Evolutionary conservation across 2,329 filamentous ascomycete species (phyloP).

Genomic region (Epichloe gansuensis): DNA sequence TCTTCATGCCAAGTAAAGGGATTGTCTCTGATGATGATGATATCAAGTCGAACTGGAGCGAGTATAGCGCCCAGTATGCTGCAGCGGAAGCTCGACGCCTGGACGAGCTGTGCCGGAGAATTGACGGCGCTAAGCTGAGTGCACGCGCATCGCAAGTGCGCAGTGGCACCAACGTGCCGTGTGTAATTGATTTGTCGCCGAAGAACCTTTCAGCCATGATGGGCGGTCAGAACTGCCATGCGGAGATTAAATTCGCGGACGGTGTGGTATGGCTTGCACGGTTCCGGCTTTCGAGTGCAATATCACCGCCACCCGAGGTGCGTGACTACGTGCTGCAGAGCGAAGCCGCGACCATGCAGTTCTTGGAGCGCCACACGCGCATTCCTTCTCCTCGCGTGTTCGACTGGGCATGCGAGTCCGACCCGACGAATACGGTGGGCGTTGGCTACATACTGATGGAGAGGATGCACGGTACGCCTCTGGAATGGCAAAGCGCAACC

Average conservation of each 20-base stretch:
- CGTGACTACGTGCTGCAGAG: slow-evolving; percentile 9
- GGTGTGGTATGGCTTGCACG: slow-evolving; percentile 4
- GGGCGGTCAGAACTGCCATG: slow-evolving; percentile 16
- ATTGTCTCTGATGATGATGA: too few relatives aligned
- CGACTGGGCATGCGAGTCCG: slow-evolving; percentile 20
- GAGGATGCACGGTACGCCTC: slow-evolving; percentile 22
- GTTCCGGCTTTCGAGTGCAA: neutral
- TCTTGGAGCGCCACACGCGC: slow-evolving; percentile 10
- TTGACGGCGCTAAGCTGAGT: neutral
- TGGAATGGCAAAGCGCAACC: slow-evolving; percentile 21
- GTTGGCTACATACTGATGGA: slow-evolving; percentile 29
- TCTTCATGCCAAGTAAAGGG: too few relatives aligned
- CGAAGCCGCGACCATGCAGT: slow-evolving; percentile 15
- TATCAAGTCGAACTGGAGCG: neutral
- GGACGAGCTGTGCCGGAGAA: neutral
- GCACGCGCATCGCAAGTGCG: neutral
- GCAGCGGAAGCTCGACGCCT: neutral
- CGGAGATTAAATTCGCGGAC: slow-evolving; percentile 16
- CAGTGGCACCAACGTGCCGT: slow-evolving; percentile 5
- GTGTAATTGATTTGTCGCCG: slow-evolving; percentile 10
- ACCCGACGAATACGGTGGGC: slow-evolving; percentile 19
- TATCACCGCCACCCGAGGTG: neutral
- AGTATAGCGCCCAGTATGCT: neutral
- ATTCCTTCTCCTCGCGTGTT: slow-evolving; percentile 23
- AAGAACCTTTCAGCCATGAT: slow-evolving; percentile 13